Evolutionary conservation across 331 rosid species (phyloP), one percentile per base, ranked within the genome.

Genomic region (Malus hybrid): DNA sequence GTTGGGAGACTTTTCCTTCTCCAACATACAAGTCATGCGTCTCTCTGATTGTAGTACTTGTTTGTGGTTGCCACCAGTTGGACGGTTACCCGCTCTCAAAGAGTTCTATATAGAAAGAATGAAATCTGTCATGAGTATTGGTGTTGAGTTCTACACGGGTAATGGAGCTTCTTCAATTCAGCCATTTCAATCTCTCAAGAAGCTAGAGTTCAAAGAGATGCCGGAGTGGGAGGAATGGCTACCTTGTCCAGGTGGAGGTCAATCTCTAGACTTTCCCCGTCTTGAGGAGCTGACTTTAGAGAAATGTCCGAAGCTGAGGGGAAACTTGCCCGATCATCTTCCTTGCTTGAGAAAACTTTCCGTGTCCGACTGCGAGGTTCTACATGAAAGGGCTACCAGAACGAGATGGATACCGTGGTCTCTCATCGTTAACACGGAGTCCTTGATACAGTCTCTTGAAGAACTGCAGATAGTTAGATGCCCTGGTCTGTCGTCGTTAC

Each of bases 41-140:
- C 55, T 72, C 2, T 39, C 5, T 10, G 14, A 12, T 22, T 13
- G 39, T 22, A 2, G 16, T 3, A 10, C 16, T 36, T 72, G 76
- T 14, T 9, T 4, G 11, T 13, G 3, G 8, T 24, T 72, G 56
- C 76, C 68, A 8, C 55, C 67, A 24, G 24, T 72, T 14, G 68
- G 76, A 26, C 22, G 24, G 15, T 14, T 72, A 14, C 56, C 57
- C 2, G 44, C 14, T 61, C 69, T 73, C 28, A 61, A 61, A 44
- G 12, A 24, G 2, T 61, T 73, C 0, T 0, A 0, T 0, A 61
- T 73, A 7, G 0, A 1, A 0, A 8, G 2, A 0, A 22, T 24
- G 48, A 3, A 44, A 60, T 0, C 0, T 6, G 26, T 73, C 8
- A n/a, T 3, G 16, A 39, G 10, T 9, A 34, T 73, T 7, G 68